These are phyloP conservation scores for Penicillium decumbens DNA, from an alignment of 2,329 filamentous ascomycete species.

Conservation along the genomic window DNA sequence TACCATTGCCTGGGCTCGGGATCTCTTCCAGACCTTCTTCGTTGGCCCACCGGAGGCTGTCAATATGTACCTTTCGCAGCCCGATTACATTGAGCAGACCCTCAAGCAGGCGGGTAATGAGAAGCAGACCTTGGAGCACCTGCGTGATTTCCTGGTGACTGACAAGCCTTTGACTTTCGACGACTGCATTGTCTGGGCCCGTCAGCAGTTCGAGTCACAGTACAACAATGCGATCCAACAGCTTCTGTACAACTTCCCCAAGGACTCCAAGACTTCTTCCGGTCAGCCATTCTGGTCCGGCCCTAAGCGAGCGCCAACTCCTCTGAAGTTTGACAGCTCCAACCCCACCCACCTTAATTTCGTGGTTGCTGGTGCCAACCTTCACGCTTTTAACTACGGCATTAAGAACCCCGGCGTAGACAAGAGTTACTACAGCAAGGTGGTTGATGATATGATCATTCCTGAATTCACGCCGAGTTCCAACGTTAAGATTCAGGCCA, in stretches of 20 bases:
- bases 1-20: slow-evolving; percentile 96
- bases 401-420: slow-evolving; percentile 78
- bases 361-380: slow-evolving; percentile 78
- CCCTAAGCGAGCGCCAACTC: slow-evolving; percentile 90
- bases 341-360: slow-evolving; percentile 87
- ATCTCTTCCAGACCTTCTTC: slow-evolving; percentile 90
- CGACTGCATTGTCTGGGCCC: slow-evolving; percentile 94
- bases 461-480: slow-evolving; percentile 90
- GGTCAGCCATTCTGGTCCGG: slow-evolving; percentile 97
- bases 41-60: slow-evolving; percentile 90
- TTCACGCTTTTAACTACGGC: slow-evolving; percentile 96
- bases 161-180: slow-evolving; percentile 90
- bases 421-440: slow-evolving; percentile 68
- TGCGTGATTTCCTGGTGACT: slow-evolving; percentile 83
- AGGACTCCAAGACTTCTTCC: slow-evolving; percentile 80
- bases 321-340: slow-evolving; percentile 79
- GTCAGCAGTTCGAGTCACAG: slow-evolving; percentile 89
- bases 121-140: slow-evolving; percentile 84
- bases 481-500: slow-evolving; percentile 92
- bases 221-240: slow-evolving; percentile 97
- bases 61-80: slow-evolving; percentile 87
- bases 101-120: slow-evolving; percentile 93
- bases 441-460: slow-evolving; percentile 88
- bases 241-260: slow-evolving; percentile 93
- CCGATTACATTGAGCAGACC: slow-evolving; percentile 81